Evolutionary conservation across 768 basidiomycete genomes (phyloP).

Genomic region (Suillus ampliporus): DNA sequence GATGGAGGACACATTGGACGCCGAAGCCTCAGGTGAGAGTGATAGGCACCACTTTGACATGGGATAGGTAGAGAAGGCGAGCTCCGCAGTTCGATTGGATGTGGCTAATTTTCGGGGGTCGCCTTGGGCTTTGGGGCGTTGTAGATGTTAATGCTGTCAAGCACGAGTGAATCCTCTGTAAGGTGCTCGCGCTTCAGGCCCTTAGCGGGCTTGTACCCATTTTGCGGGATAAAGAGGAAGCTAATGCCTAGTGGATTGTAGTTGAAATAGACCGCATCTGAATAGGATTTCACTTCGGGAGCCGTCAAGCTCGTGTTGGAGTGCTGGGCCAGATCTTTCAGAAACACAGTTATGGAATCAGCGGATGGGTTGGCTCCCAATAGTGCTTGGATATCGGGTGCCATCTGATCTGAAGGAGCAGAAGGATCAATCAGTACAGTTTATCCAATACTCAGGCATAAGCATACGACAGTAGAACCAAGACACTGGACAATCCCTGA

Average conservation of each 20-base stretch:
- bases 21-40: conserved; percentile 32
- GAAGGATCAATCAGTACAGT: neutral
- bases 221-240: conserved; percentile 71
- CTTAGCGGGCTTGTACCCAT: conserved; percentile 63
- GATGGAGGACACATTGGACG: conserved; percentile 38
- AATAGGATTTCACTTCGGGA: conserved; percentile 78
- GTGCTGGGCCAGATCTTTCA: conserved; percentile 37
- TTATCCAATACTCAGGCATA: neutral
- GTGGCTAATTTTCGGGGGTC: conserved; percentile 38
- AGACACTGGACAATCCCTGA: too few species aligned
- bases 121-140: conserved; percentile 52
- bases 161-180: conserved; percentile 51
- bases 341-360: conserved; percentile 45
- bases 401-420: conserved; percentile 16
- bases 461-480: neutral
- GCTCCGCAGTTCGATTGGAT: conserved; percentile 51
- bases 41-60: conserved; percentile 55
- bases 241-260: conserved; percentile 83
- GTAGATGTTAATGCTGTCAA: conserved; percentile 86
- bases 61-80: conserved; percentile 63
- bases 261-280: conserved; percentile 88
- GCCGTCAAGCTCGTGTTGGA: conserved; percentile 19
- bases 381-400: conserved; percentile 39
- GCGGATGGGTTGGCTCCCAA: conserved; percentile 61
- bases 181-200: conserved; percentile 54